Base-by-base conservation (phyloP, 164 flowering plant species). In the Nelumbo lutea region DNA sequence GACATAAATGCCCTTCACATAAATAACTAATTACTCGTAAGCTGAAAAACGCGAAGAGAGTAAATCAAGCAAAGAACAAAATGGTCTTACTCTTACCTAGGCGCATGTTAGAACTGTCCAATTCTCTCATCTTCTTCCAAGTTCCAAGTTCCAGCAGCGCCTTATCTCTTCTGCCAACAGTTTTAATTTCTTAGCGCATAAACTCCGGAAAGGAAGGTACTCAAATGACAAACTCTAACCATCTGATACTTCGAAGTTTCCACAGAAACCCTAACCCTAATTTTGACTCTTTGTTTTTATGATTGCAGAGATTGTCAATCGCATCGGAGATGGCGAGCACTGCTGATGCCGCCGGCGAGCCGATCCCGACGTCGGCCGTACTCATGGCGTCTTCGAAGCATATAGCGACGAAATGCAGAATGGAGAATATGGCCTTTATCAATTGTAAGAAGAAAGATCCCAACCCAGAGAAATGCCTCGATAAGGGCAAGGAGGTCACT, bases 391-490 rank as follows among this genome's bases (percentile, higher is more conserved):
- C 94, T 11, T 79, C 97, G 52, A 90, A 93, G 83, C 97, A 91
- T 79, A 87, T 93, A 4, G 85, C 76, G 14, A 57, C 73, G 7
- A 80, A 80, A 65, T 94, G 97, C 80, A 71, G 79, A n/a, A 60
- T 62, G 10, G 87, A 81, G 70, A 93, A 93, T 67, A 73, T 88
- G 72, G 97, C 77, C 1, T 91, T 89, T 69, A 69, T 91, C 69
- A 88, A 83, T 76, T 93, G 98, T 88, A 93, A 93, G 84, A 86
- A 88, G 89, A 85, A 83, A 42, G 98, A 94, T 73, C 88, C 85
- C 1, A 91, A 94, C 70, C 98, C 98, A 0, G 96, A 94, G 86
- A 94, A 88, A 70, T 94, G 98, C 79, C 96, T 94, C 44, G 87
- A 94, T 7, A 90, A 88, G 75, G 98, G 98, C 64, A 85, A 68